Percentiles rank a stretch among this genome's conserved stretches.
These are phyloP conservation scores for Fagopyrum esculentum DNA, from an alignment of 148 eudicot species.

Conservation along the genomic window DNA sequence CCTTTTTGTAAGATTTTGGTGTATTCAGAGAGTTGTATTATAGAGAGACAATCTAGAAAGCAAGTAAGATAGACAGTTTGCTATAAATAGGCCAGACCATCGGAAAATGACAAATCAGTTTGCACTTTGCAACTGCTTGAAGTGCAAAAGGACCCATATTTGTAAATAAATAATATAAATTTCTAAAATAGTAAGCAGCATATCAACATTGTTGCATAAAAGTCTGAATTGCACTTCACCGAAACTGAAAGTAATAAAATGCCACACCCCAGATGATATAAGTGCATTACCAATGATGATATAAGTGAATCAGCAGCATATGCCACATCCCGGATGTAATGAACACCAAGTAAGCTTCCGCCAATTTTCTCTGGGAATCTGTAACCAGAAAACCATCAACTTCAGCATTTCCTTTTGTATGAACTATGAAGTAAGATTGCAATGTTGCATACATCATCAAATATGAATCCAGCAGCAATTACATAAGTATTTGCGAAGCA, in stretches of 20 bases:
- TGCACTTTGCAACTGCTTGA: background rate
- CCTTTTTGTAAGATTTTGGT: background rate
- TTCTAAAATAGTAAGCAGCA: background rate
- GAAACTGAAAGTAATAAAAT: too few species aligned
- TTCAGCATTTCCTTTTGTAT: background rate
- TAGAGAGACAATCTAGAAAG: background rate
- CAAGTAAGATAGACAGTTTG: background rate
- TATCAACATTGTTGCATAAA: background rate
- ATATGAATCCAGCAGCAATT: background rate
- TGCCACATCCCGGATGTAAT: conserved; percentile 90
- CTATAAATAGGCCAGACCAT: background rate
- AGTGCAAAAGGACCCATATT: background rate
- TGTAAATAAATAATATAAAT: background rate
- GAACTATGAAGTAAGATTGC: background rate
- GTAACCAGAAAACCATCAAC: conserved; percentile 19
- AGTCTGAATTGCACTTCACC: background rate
- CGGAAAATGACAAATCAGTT: background rate
- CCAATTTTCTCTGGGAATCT: conserved; percentile 94
- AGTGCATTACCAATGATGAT: conserved; percentile 64
- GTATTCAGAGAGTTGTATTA: background rate
- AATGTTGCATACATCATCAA: background rate
- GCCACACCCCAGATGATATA: background rate
- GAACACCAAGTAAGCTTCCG: conserved; percentile 89
- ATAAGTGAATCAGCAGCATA: conserved; percentile 71
- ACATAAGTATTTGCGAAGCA: background rate